These are phyloP conservation scores for Penicillium sp. DNA, from an alignment of 2,329 filamentous ascomycete species.

Conservation along the genomic window DNA sequence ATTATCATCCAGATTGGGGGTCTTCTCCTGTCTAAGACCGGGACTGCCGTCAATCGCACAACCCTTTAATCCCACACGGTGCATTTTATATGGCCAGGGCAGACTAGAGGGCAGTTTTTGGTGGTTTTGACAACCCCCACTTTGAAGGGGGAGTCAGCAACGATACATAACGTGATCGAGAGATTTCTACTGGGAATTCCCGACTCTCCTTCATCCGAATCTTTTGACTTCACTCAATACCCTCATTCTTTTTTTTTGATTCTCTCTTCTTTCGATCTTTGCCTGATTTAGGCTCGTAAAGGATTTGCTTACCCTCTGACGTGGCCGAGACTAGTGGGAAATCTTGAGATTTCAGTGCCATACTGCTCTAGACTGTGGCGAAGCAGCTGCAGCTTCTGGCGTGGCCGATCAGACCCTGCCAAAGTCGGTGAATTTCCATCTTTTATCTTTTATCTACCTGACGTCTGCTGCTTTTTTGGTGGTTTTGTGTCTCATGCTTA, in stretches of 20 bases:
- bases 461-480: conserved; percentile 20
- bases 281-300: conserved; percentile 17
- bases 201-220: neutral
- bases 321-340: conserved; percentile 37
- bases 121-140: conserved; percentile 23
- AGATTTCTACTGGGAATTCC: conserved; percentile 6
- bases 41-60: conserved; percentile 35
- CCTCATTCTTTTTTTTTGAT: conserved; percentile 3
- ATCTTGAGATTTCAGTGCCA: conserved; percentile 26
- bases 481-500: conserved; percentile 13
- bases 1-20: conserved; percentile 30
- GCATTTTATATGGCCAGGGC: conserved; percentile 28
- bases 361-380: conserved; percentile 45
- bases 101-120: conserved; percentile 15
- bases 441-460: conserved; percentile 33
- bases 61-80: conserved; percentile 32
- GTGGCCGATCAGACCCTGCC: conserved; percentile 26
- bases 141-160: conserved; percentile 30
- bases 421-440: conserved; percentile 30
- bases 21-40: conserved; percentile 25
- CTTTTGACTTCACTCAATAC: neutral
- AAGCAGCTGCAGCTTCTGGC: conserved; percentile 41
- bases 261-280: conserved; percentile 14
- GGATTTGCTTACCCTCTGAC: conserved; percentile 38
- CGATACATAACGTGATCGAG: conserved; percentile 24